Evolutionary conservation across 2,329 filamentous ascomycete species (phyloP), one percentile per base, ranked within the genome.

Genomic region (Apiospora hydei): DNA sequence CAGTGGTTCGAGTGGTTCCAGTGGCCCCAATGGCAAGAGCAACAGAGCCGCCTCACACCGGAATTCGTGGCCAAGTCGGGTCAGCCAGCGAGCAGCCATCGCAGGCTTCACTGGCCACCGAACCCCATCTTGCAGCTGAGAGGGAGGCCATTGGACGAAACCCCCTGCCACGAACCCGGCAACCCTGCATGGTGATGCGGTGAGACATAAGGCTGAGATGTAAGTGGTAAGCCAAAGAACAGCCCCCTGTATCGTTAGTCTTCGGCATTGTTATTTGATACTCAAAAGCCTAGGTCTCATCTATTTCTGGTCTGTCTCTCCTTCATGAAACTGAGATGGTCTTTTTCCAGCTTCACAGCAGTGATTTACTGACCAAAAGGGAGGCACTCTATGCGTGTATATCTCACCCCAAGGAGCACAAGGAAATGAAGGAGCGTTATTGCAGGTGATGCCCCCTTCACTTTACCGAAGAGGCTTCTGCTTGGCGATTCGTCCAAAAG

Each of bases 141-240:
- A 16, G 30, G 38, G 16, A 5, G 4, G 18, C 53, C 53, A 61
- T 61, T 61, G 53, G 30, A 61, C 30, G 30, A 21, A 34, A 16
- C 21, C 30, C 53, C 53, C 18, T 61, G 53, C 38, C 53, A 3
- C 18, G 3, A 61, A 11, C 53, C 44, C 30, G 16, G 30, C 30
- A 11, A 61, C 53, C 21, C 53, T 57, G 51, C 51, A 34, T 38
- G 53, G 41, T 64, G 6, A 64, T 64, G 57, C 57, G 57, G 57
- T 64, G 34, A 64, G 57, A 64, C 57, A 64, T 41, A 64, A 64
- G 57, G 57, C 57, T 64, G 57, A 38, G 30, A 61, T 61, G 53
- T 16, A 61, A 30, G 51, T 18, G 51, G 51, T 16, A 57, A 18
- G 51, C 26, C 26, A 57, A 11, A n/a, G 18, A 49, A 6, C 3